Percentiles rank a stretch among this genome's conserved stretches.
Conservation (phyloP, 1,284 basidiomycete genomes). For the Gomphus bonarii region DNA sequence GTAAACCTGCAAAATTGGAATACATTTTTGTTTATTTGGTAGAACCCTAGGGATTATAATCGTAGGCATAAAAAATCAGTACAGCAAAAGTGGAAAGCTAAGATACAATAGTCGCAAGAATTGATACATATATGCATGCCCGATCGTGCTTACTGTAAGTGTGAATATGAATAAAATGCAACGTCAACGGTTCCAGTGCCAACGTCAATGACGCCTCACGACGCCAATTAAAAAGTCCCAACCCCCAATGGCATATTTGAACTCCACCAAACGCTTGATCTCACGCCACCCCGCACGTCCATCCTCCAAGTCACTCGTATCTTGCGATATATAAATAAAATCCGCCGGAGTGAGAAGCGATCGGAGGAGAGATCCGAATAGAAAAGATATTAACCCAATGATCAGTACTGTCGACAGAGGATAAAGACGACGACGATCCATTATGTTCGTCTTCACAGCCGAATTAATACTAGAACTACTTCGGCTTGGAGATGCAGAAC, state of each 20-base stretch:
- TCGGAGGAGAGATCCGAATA: constrained; percentile 83
- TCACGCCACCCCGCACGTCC: constrained; percentile 63
- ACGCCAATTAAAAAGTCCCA: constrained; percentile 77
- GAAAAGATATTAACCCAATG: constrained; percentile 78
- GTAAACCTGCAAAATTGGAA: neutral
- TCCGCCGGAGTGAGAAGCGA: constrained; percentile 85
- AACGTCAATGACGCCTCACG: constrained; percentile 53
- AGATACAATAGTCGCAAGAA: neutral
- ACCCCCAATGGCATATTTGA: constrained; percentile 67
- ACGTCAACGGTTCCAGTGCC: constrained; percentile 9
- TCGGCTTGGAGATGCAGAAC: constrained; percentile 1
- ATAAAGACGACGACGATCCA: constrained; percentile 19
- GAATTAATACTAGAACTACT: neutral
- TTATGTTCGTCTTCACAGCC: neutral
- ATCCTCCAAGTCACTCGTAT: constrained; percentile 32
- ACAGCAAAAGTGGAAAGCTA: neutral
- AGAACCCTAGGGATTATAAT: neutral
- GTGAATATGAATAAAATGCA: neutral
- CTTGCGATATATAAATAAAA: constrained; percentile 72
- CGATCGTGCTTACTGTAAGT: neutral
- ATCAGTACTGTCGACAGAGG: constrained; percentile 60
- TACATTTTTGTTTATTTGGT: neutral
- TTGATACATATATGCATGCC: neutral
- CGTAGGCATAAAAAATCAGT: neutral
- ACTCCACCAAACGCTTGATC: constrained; percentile 67